Evolutionary conservation across 2,329 filamentous ascomycete genomes (phyloP).

Genomic region (Penicillium palitans): DNA sequence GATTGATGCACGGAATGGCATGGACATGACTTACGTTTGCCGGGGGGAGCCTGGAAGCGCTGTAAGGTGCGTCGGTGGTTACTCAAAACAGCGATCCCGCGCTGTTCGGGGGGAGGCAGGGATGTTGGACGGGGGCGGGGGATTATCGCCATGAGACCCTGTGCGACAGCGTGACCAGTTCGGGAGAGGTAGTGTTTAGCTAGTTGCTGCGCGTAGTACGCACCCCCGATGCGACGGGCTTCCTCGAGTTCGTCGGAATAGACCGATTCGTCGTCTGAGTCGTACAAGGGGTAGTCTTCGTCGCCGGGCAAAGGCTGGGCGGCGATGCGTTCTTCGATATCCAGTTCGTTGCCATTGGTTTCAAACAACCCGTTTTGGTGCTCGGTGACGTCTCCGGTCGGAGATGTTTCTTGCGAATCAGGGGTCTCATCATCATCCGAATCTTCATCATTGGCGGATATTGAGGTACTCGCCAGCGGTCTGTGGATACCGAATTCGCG

Average conservation of each 20-base stretch:
- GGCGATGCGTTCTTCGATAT: slow-evolving; percentile 81
- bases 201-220: slow-evolving; percentile 69
- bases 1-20: background rate
- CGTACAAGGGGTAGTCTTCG: slow-evolving; percentile 83
- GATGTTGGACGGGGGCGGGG: slow-evolving; percentile 53
- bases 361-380: slow-evolving; percentile 51
- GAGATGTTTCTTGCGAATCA: slow-evolving; percentile 3
- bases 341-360: slow-evolving; percentile 54
- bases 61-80: slow-evolving; percentile 46
- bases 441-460: slow-evolving; percentile 74
- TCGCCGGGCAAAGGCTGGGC: slow-evolving; percentile 58
- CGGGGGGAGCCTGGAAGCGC: slow-evolving; percentile 60
- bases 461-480: slow-evolving; percentile 70
- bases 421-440: slow-evolving; percentile 65
- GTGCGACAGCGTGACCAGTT: slow-evolving; percentile 47
- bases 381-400: slow-evolving; percentile 6
- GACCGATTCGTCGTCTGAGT: slow-evolving; percentile 82
- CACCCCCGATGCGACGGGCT: slow-evolving; percentile 72
- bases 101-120: slow-evolving; percentile 39
- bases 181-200: slow-evolving; percentile 54
- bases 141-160: slow-evolving; percentile 52
- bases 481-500: slow-evolving; percentile 90
- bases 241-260: slow-evolving; percentile 74
- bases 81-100: slow-evolving; percentile 45
- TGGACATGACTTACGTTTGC: slow-evolving; percentile 47